phyloP scores from a whole-genome alignment of 108 stramenopile genomes.

The Fragilaria crotonensis region DNA sequence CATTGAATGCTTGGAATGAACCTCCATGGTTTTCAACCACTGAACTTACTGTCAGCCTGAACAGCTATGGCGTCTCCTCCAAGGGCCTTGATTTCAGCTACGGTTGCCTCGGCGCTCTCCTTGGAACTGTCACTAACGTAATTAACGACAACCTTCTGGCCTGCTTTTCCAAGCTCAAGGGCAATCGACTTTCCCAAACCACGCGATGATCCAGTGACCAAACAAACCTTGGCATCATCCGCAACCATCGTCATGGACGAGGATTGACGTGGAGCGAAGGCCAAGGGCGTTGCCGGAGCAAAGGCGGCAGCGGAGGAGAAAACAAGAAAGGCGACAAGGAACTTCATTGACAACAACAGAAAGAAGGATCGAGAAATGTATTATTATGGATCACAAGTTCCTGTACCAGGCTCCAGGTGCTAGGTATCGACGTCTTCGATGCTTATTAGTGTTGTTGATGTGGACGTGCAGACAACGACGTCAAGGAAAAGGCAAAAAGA shows the following conservation, averaged over 20 bases:
- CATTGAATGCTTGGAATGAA: not conserved
- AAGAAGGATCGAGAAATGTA: too few relatives aligned
- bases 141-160: conserved; percentile 93
- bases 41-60: conserved; percentile 79
- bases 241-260: conserved; percentile 66
- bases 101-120: conserved; percentile 74
- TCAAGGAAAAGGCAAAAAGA: too few relatives aligned
- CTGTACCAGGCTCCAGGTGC: not conserved
- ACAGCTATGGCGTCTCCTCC: conserved; percentile 82
- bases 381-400: too few relatives aligned
- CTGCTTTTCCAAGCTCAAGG: conserved; percentile 74
- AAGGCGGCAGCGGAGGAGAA: conserved; percentile 1
- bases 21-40: not conserved
- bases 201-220: conserved; percentile 92
- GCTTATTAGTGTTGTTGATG: too few relatives aligned
- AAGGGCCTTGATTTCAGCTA: conserved; percentile 68
- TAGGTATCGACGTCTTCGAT: not conserved
- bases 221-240: conserved; percentile 73
- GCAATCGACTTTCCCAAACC: conserved; percentile 93
- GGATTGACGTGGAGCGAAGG: conserved; percentile 2
- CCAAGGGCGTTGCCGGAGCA: conserved; percentile 3
- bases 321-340: too few relatives aligned
- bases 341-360: not conserved
- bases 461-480: too few relatives aligned
- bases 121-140: conserved; percentile 80